These are phyloP conservation scores for Glycine soja DNA, from an alignment of 306 rosid species.

Conservation along the genomic window DNA sequence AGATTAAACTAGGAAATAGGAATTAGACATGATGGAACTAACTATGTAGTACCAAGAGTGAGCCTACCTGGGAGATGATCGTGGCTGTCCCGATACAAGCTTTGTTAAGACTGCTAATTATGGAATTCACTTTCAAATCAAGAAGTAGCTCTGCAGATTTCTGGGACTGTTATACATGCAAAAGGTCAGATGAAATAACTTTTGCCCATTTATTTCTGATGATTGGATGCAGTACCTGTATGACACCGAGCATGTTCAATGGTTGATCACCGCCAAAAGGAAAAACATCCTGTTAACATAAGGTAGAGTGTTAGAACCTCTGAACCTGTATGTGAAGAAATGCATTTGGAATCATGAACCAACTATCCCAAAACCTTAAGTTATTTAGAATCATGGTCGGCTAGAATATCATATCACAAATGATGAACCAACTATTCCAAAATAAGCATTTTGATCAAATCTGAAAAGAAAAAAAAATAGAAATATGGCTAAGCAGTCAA, in stretches of 20 bases:
- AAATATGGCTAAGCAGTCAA: conserved; percentile 23
- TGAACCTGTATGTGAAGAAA: conserved; percentile 34
- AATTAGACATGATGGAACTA: conserved; percentile 27
- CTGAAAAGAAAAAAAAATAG: not conserved
- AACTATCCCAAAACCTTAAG: not conserved
- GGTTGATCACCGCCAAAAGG: conserved; percentile 65
- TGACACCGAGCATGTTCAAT: conserved; percentile 86
- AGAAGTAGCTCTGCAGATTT: conserved; percentile 91
- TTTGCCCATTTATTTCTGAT: conserved; percentile 31
- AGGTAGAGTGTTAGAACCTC: conserved; percentile 46
- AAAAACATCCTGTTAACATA: conserved; percentile 60
- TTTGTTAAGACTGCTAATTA: conserved; percentile 75
- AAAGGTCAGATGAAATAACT: conserved; percentile 53
- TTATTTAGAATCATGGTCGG: not conserved
- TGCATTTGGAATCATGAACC: conserved; percentile 18
- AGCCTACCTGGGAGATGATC: conserved; percentile 74
- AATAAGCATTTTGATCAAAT: conserved; percentile 2
- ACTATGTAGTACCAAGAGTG: conserved; percentile 39
- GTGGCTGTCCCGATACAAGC: conserved; percentile 77
- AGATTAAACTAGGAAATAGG: conserved; percentile 22
- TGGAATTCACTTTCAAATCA: conserved; percentile 75
- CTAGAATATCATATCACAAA: not conserved
- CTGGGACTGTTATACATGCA: conserved; percentile 77
- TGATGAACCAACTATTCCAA: not conserved
- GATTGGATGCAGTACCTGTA: conserved; percentile 69